A percentile compares a stretch with the other conserved stretches of the same genome.
phyloP scores from a whole-genome alignment of 805 yeast genomes.

The Candida pseudofarinosa region DNA sequence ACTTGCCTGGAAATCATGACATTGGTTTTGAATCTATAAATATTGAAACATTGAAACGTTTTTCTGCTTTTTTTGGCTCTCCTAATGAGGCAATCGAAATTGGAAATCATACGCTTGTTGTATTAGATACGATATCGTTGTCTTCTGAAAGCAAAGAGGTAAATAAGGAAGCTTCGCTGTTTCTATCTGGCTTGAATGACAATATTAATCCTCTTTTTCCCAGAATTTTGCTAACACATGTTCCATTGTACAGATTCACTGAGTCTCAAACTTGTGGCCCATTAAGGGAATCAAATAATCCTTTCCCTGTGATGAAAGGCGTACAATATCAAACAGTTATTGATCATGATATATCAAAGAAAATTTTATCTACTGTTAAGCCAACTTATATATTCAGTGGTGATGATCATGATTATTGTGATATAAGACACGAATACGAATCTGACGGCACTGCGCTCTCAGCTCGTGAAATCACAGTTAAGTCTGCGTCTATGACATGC shows the following conservation, averaged over 20 bases:
- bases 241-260: conserved; percentile 76
- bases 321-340: conserved; percentile 89
- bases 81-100: conserved; percentile 51
- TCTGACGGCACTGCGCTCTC: conserved; percentile 21
- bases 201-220: conserved; percentile 40
- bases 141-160: conserved; percentile 50
- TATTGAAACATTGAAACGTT: conserved; percentile 54
- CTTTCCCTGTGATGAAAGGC: conserved; percentile 71
- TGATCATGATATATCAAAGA: conserved; percentile 53
- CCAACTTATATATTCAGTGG: conserved; percentile 82
- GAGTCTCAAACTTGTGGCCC: conserved; percentile 68
- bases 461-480: conserved; percentile 76
- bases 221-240: conserved; percentile 74
- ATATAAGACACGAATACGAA: conserved; percentile 50
- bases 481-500: conserved; percentile 89
- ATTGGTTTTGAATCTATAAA: conserved; percentile 86
- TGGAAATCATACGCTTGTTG: conserved; percentile 67
- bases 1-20: conserved; percentile 90
- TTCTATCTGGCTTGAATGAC: conserved; percentile 38
- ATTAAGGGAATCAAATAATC: conserved; percentile 59
- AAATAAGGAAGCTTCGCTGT: conserved; percentile 48
- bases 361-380: conserved; percentile 51
- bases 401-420: conserved; percentile 97
- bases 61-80: conserved; percentile 69
- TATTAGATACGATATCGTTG: conserved; percentile 80